Evolutionary conservation across 2,329 filamentous ascomycete genomes (phyloP), one percentile per base, ranked within the genome.

Genomic region (Xylariaceae sp.): DNA sequence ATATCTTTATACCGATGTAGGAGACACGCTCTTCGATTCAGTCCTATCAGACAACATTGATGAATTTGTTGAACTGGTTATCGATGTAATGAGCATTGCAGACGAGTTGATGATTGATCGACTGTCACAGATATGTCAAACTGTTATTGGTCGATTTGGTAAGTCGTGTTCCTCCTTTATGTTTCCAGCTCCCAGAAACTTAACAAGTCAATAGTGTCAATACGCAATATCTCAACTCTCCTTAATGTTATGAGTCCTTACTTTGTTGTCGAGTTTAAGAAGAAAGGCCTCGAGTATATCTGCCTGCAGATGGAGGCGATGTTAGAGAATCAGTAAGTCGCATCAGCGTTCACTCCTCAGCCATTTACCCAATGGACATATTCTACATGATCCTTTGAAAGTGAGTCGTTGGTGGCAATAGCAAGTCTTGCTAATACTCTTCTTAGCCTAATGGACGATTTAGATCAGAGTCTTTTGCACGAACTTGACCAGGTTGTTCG

Each of bases 41-140:
- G 82, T 94, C 4, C 82, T 88, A 13, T 82, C 84, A 42, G 77
- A 83, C 13, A 86, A 87, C 61, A 75, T 96, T 4, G 92, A 97
- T 65, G 88, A 92, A 51, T 92, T 96, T 63, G 85, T 92, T 3
- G 92, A 97, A 67, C 78, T 94, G n/a, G 82, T 97, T 7, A 82
- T 97, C 75, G 92, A 96, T 67, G 89, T 97, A 50, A 88, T 97
- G 82, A 86, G 86, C 58, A 88, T 90, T 55, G 91, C 92, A 10
- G 94, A 99, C 70, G 93, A 99, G 73, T 77, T 99, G 59, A 97
- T 99, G 92, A 82, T 99, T 51, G 92, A 97, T 71, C 83, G 92
- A 5, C 77, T 99, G 4, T 91, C 90, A 4, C 90, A 96, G 71
- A 86, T 95, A 34, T 97, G 94, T 72, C 94, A 99, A 72, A 86